Conservation (phyloP, 2,329 filamentous ascomycete species). For the Aspergillus sp. region DNA sequence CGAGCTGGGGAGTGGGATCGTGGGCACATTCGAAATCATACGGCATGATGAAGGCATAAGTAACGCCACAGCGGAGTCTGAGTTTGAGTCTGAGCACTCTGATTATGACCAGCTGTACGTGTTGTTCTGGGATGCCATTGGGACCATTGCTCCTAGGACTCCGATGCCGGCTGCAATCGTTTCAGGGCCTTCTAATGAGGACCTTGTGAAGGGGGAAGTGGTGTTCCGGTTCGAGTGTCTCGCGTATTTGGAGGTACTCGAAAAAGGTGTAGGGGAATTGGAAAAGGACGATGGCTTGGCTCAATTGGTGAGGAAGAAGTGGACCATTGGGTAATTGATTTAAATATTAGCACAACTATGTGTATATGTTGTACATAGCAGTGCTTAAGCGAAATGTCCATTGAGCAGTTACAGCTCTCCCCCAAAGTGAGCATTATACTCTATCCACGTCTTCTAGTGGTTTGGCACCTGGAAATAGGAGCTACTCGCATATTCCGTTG, state of each 20-base stretch:
- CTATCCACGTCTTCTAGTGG: no score
- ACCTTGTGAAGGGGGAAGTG: not conserved
- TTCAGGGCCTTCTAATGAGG: not conserved
- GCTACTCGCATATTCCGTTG: no score
- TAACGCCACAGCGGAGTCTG: not conserved
- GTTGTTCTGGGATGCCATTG: constrained; percentile 1
- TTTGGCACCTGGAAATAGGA: no score
- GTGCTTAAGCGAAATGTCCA: no score
- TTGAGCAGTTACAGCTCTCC: no score
- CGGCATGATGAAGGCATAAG: constrained; percentile 1
- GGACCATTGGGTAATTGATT: not conserved
- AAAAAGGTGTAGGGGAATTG: not conserved
- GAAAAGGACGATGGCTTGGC: not conserved
- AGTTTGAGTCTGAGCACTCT: not conserved
- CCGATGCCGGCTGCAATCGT: not conserved
- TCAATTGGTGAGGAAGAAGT: not conserved
- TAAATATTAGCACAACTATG: no score
- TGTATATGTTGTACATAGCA: no score
- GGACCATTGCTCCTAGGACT: not conserved
- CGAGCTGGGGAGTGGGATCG: not conserved
- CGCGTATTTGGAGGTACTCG: constrained; percentile 1
- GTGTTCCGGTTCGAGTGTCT: constrained; percentile 4
- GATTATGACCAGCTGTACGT: not conserved
- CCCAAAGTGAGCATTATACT: no score
- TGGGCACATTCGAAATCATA: not conserved